Evolutionary conservation across 139 green algal species (phyloP).

Genomic region (Zygnema cylindricum): DNA sequence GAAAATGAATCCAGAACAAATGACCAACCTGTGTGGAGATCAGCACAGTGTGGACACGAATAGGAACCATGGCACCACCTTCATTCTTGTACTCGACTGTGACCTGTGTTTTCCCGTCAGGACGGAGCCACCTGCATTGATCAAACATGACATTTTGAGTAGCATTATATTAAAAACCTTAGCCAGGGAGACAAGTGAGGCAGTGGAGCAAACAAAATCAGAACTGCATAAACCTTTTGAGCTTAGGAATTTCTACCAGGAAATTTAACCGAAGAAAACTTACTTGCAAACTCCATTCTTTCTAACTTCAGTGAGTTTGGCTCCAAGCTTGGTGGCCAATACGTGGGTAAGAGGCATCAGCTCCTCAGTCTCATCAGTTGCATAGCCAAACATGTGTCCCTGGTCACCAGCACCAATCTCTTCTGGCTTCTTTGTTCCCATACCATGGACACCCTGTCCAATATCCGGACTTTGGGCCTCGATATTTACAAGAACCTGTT

Average conservation of each 20-base stretch:
- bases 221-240: too few species aligned
- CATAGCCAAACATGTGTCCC: constrained; percentile 99
- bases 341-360: constrained; percentile 99
- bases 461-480: constrained; percentile 99
- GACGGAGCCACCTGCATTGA: constrained; percentile 94
- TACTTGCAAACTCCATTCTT: constrained; percentile 65
- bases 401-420: constrained; percentile 98
- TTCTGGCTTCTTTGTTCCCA: constrained; percentile 98
- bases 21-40: constrained; percentile 91
- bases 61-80: constrained; percentile 84
- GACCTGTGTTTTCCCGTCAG: constrained; percentile 99
- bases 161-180: too few species aligned
- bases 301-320: constrained; percentile 71
- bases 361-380: constrained; percentile 96
- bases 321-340: constrained; percentile 93
- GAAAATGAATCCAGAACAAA: too few species aligned
- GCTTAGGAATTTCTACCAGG: too few species aligned
- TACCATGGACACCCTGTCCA: constrained; percentile 95
- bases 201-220: too few species aligned
- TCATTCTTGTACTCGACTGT: constrained; percentile 98
- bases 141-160: too few species aligned
- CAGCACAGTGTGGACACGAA: constrained; percentile 98
- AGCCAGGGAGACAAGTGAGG: too few species aligned
- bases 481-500: constrained; percentile 90
- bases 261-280: too few species aligned